These are phyloP conservation scores for Candida montana DNA, from an alignment of 805 yeast genomes.

Conservation along the genomic window DNA sequence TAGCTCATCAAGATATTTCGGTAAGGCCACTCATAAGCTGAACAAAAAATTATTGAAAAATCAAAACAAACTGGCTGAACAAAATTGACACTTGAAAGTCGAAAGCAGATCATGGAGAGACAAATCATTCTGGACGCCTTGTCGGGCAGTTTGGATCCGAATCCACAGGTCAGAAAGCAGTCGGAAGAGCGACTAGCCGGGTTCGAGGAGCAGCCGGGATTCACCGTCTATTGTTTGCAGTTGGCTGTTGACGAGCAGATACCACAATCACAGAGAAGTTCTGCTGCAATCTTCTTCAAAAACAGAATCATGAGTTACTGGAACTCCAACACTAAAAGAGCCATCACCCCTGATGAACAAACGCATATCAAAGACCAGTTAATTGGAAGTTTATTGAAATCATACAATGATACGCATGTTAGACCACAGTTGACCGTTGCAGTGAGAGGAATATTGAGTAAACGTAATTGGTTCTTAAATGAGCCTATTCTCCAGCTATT, in stretches of 20 bases:
- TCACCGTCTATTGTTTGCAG: constrained; percentile 48
- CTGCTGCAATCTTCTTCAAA: constrained; percentile 66
- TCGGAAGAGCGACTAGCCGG: constrained; percentile 48
- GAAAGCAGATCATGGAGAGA: constrained; percentile 31
- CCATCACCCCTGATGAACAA: constrained; percentile 42
- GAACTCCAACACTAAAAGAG: constrained; percentile 31
- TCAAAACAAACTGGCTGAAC: too few relatives aligned
- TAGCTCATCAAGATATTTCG: too few relatives aligned
- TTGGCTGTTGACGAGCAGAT: constrained; percentile 41
- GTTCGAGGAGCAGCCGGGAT: constrained; percentile 52
- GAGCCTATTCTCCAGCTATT: constrained; percentile 31
- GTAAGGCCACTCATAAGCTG: neutral
- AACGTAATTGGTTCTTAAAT: constrained; percentile 33
- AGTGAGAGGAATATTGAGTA: constrained; percentile 45
- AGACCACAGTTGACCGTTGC: constrained; percentile 56
- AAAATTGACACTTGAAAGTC: too few relatives aligned
- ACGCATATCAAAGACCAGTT: constrained; percentile 50
- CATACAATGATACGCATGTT: constrained; percentile 36
- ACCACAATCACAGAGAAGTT: constrained; percentile 42
- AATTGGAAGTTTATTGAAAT: constrained; percentile 43
- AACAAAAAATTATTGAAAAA: neutral
- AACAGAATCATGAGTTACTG: constrained; percentile 55
- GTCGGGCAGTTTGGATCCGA: constrained; percentile 50
- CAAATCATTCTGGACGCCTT: constrained; percentile 44
- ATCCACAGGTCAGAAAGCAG: constrained; percentile 42